These are phyloP conservation scores for Phylloporus sp. DNA, from an alignment of 1,284 basidiomycete genomes.

Conservation along the genomic window DNA sequence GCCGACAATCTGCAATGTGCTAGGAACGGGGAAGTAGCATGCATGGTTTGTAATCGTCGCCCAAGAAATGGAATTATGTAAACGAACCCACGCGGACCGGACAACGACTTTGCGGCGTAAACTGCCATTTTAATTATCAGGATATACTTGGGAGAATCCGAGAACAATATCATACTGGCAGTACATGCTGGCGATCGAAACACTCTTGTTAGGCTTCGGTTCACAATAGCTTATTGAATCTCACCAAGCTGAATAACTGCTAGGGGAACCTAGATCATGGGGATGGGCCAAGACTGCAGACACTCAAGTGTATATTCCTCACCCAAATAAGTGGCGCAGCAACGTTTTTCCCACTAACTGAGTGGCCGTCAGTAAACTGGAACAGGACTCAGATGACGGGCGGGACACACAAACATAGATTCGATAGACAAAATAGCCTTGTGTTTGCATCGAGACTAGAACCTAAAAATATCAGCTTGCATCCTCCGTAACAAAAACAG, in stretches of 20 bases:
- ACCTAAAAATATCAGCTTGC: slow-evolving; percentile 5
- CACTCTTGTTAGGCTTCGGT: not conserved
- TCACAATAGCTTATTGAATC: not conserved
- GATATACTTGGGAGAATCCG: not conserved
- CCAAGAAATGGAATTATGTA: no score
- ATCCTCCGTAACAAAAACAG: not conserved
- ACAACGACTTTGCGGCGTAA: slow-evolving; percentile 1
- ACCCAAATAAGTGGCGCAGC: slow-evolving; percentile 11
- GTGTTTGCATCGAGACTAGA: not conserved
- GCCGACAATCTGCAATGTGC: not conserved
- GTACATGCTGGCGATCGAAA: not conserved
- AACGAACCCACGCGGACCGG: slow-evolving; percentile 13
- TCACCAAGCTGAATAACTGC: slow-evolving; percentile 17
- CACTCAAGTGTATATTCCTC: not conserved
- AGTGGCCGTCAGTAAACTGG: not conserved
- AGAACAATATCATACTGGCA: slow-evolving; percentile 2
- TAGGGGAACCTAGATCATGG: not conserved
- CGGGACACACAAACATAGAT: slow-evolving; percentile 16
- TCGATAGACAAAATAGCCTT: slow-evolving; percentile 12
- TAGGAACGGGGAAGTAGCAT: no score
- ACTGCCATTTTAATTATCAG: slow-evolving; percentile 4
- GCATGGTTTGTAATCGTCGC: no score
- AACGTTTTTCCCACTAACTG: slow-evolving; percentile 18
- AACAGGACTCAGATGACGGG: no score
- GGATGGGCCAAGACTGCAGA: not conserved